Percentiles rank a stretch among this genome's conserved stretches.
Evolutionary conservation across 1,284 basidiomycete species (phyloP).

Genomic region (Cutaneotrichosporon sp.): DNA sequence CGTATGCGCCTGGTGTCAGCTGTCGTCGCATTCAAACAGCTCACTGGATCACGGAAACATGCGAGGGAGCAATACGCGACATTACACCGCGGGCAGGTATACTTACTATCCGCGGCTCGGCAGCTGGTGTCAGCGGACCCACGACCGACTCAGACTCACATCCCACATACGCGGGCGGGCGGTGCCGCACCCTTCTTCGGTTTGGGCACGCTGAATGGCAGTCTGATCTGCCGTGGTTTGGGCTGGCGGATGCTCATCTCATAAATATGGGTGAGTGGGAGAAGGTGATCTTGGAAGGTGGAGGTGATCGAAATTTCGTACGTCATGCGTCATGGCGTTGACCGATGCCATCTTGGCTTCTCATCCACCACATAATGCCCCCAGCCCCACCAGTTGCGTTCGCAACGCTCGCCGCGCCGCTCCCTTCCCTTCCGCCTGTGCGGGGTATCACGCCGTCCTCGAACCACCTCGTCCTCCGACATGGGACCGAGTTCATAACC

Average conservation of each 20-base stretch:
- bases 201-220: constrained; percentile 46
- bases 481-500: constrained; percentile 44
- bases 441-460: constrained; percentile 47
- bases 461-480: constrained; percentile 48
- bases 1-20: constrained; percentile 38
- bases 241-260: constrained; percentile 51
- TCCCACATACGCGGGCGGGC: constrained; percentile 37
- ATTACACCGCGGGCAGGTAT: constrained; percentile 53
- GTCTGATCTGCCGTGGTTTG: constrained; percentile 43
- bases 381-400: constrained; percentile 40
- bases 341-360: not conserved
- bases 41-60: constrained; percentile 47
- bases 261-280: constrained; percentile 17
- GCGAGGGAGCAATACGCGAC: constrained; percentile 51
- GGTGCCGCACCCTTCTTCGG: constrained; percentile 33
- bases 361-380: constrained; percentile 34
- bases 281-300: not conserved
- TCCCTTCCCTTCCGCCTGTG: constrained; percentile 47
- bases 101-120: constrained; percentile 43
- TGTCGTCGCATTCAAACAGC: constrained; percentile 14
- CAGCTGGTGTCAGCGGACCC: constrained; percentile 34
- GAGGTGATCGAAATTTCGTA: constrained; percentile 7
- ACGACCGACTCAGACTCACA: constrained; percentile 30
- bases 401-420: constrained; percentile 37
- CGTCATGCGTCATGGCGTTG: constrained; percentile 1